Evolutionary conservation across 345 rosid genomes (phyloP).

Genomic region (Arabis alpina): DNA sequence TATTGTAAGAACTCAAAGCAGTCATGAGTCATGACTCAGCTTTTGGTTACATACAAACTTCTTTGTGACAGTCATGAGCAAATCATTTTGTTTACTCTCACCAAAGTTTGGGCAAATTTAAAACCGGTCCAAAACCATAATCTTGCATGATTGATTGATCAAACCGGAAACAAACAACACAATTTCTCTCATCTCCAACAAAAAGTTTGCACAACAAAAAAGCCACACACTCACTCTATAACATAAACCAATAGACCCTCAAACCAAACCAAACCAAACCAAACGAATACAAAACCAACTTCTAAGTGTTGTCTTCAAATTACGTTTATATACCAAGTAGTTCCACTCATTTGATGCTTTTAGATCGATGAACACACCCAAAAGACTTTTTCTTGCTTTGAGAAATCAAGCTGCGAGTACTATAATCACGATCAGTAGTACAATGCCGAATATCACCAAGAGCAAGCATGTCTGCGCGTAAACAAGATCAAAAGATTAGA

Average conservation of each 20-base stretch:
- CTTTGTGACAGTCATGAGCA: not conserved
- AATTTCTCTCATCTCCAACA: slow-evolving; percentile 29
- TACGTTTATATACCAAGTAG: slow-evolving; percentile 32
- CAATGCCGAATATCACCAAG: slow-evolving; percentile 91
- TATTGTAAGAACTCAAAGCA: slow-evolving; percentile 24
- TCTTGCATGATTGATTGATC: not conserved
- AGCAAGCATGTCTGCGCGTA: slow-evolving; percentile 86
- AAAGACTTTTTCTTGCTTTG: slow-evolving; percentile 12
- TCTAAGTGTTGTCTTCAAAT: slow-evolving; percentile 27
- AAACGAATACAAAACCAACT: slow-evolving; percentile 28
- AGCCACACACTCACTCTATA: slow-evolving; percentile 13
- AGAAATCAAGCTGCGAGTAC: slow-evolving; percentile 71
- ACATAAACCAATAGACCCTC: slow-evolving; percentile 25
- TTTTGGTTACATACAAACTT: not conserved
- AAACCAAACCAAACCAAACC: slow-evolving; percentile 12
- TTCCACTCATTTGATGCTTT: slow-evolving; percentile 23
- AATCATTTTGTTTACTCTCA: slow-evolving; percentile 10
- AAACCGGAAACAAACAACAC: slow-evolving; percentile 18
- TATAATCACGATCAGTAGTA: slow-evolving; percentile 82
- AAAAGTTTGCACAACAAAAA: slow-evolving; percentile 41
- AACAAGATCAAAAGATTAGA: slow-evolving; percentile 30
- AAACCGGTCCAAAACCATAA: slow-evolving; percentile 17
- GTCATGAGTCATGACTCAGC: slow-evolving; percentile 13
- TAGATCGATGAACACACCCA: slow-evolving; percentile 19
- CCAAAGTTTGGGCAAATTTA: not conserved